Evolutionary conservation across 169 alveolate species (phyloP).

Genomic region (Plasmodium cynomolgi): DNA sequence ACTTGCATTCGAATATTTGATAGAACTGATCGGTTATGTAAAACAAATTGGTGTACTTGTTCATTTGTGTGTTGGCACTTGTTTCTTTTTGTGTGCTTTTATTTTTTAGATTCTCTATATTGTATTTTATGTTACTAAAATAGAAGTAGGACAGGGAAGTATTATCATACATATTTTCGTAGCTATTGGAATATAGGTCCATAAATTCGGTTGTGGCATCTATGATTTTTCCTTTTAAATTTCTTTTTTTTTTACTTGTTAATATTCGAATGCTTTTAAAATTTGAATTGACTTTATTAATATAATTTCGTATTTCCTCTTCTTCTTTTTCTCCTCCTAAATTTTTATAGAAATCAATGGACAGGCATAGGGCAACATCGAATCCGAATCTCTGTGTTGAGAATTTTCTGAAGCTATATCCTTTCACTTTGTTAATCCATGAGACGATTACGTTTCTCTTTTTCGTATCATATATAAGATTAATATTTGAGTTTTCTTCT

Average conservation of each 20-base stretch:
- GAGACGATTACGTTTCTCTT: constrained; percentile 61
- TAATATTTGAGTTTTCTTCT: constrained; percentile 44
- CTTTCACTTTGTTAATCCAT: constrained; percentile 49
- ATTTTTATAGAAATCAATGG: constrained; percentile 58
- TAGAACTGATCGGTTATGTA: constrained; percentile 7
- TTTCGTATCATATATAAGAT: constrained; percentile 32
- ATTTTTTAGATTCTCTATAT: constrained; percentile 2
- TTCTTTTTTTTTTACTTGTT: constrained; percentile 22
- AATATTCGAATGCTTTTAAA: constrained; percentile 26
- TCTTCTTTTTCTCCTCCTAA: constrained; percentile 58
- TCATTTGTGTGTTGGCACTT: background rate
- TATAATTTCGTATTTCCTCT: constrained; percentile 57
- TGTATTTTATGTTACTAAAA: constrained; percentile 14
- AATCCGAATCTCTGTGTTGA: constrained; percentile 69
- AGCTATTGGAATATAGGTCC: background rate
- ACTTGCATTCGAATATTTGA: constrained; percentile 9
- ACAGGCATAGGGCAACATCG: constrained; percentile 46
- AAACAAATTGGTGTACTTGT: constrained; percentile 23
- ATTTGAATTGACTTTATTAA: constrained; percentile 24
- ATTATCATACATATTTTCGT: constrained; percentile 1
- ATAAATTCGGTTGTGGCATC: background rate
- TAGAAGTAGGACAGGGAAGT: background rate
- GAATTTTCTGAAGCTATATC: constrained; percentile 41
- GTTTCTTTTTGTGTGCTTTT: background rate
- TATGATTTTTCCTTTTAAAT: background rate